Base-by-base conservation (phyloP, 73 alveolate genomes). In the Paramecium pentaurelia region DNA sequence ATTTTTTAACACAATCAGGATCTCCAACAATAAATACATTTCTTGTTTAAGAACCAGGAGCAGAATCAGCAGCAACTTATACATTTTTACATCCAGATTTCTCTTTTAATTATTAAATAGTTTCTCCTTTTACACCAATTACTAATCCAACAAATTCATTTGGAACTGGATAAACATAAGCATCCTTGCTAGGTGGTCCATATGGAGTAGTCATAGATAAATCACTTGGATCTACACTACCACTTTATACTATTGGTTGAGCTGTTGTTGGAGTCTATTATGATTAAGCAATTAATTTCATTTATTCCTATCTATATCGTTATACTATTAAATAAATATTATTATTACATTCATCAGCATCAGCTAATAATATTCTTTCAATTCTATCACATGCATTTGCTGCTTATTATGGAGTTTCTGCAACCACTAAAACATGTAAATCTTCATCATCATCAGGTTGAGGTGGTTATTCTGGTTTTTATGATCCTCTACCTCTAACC, bases 361-460 rank as follows among this genome's bases (percentile, higher is more conserved):
- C 99, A 18, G 99, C 99, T 30, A 92, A 93, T 34, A 98, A 89
- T 34, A 98, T 97, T 92, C 97, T 98, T 75, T 98, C 98, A 0
- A 97, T 96, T 59, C 97, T 96, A 88, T 96, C 96, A 34, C 95
- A 86, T 1, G 99, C 99, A 88, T 98, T 92, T 71, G 94, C 93
- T 30, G 97, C 98, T 68, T 92, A 92, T 71, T 96, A 97, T 42
- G 94, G 98, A 5, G 99, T 93, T 68, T 98, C 99, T 1, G 99
- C 99, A 49, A 97, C 97, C 28, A 98, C 96, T 71, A 98, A 95
- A 1, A 98, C 99, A 92, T 98, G 99, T 71, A 97, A 96, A 77
- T 98, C 99, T 89, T 98, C 99, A 60, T 97, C 96, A 89, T 98
- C 99, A 88, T 98, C 99, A 25, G 99, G 99, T 84, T 96, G 94